phyloP scores from a whole-genome alignment of 148 eudicot genomes.

The Agrostemma githago region DNA sequence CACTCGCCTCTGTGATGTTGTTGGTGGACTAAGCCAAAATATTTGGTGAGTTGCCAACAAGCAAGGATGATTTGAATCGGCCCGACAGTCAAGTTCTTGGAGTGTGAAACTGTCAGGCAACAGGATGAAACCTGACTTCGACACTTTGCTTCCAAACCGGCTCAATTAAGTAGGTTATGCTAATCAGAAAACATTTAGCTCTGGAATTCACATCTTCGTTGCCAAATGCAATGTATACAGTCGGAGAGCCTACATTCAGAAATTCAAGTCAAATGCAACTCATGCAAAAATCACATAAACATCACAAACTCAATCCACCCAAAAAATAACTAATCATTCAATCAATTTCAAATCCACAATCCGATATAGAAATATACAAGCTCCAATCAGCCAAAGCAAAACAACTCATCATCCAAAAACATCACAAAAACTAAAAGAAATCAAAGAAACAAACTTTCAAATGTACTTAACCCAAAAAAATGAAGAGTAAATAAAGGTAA shows the following conservation, averaged over 20 bases:
- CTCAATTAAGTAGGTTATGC: slow-evolving; percentile 85
- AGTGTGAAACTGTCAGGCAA: slow-evolving; percentile 43
- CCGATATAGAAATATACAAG: too few species aligned
- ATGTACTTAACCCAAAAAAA: too few species aligned
- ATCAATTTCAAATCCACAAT: too few species aligned
- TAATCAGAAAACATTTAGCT: slow-evolving; percentile 86
- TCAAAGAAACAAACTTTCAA: too few species aligned
- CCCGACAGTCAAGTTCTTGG: slow-evolving; percentile 32
- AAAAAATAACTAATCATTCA: too few species aligned
- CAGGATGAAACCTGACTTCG: slow-evolving; percentile 64
- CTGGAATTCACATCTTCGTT: slow-evolving; percentile 60
- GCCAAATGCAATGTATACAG: slow-evolving; percentile 71
- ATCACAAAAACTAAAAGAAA: too few species aligned
- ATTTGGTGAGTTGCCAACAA: slow-evolving; percentile 31
- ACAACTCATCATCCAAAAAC: too few species aligned
- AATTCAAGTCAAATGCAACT: slow-evolving; percentile 6
- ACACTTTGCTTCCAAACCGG: slow-evolving; percentile 55
- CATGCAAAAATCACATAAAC: not conserved
- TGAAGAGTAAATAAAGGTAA: too few species aligned
- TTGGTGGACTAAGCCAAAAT: slow-evolving; percentile 26
- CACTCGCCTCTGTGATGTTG: slow-evolving; percentile 32
- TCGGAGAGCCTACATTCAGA: slow-evolving; percentile 49
- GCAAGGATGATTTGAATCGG: slow-evolving; percentile 24
- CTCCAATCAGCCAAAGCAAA: too few species aligned
- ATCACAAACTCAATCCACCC: too few species aligned